Conservation (phyloP, 1,139 yeast genomes). For the Geotrichum carabidarum region DNA sequence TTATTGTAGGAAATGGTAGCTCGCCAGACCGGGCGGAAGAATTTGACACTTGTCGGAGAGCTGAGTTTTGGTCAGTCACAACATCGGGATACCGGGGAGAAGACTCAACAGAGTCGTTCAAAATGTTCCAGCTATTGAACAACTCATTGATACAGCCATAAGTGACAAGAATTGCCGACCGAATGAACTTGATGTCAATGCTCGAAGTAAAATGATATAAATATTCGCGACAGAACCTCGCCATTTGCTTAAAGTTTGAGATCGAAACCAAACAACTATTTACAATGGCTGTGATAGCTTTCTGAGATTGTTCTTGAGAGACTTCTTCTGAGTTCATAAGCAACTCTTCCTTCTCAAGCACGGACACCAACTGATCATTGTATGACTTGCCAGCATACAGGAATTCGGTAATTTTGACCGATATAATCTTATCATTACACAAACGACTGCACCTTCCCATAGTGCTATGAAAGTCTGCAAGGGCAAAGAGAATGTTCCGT, state of each 20-base stretch:
- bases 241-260: conserved; percentile 18
- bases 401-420: conserved; percentile 13
- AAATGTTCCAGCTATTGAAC: conserved; percentile 57
- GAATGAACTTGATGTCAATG: conserved; percentile 58
- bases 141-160: conserved; percentile 74
- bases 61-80: neutral
- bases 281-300: conserved; percentile 18
- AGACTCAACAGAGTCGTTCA: conserved; percentile 16
- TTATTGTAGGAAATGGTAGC: conserved; percentile 1
- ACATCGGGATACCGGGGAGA: conserved; percentile 6
- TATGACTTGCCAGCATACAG: conserved; percentile 20
- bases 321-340: conserved; percentile 7
- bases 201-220: conserved; percentile 37
- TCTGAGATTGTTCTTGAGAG: conserved; percentile 12
- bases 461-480: conserved; percentile 67
- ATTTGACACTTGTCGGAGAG: conserved; percentile 3
- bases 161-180: conserved; percentile 67
- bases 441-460: conserved; percentile 62
- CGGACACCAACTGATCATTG: conserved; percentile 26
- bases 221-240: conserved; percentile 26
- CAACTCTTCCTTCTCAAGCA: conserved; percentile 25
- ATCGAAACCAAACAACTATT: conserved; percentile 17
- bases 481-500: conserved; percentile 39
- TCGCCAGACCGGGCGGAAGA: neutral
- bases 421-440: conserved; percentile 53